phyloP scores from a whole-genome alignment of 495 filamentous ascomycete genomes.

The Pyrenopolyporus hunteri region DNA sequence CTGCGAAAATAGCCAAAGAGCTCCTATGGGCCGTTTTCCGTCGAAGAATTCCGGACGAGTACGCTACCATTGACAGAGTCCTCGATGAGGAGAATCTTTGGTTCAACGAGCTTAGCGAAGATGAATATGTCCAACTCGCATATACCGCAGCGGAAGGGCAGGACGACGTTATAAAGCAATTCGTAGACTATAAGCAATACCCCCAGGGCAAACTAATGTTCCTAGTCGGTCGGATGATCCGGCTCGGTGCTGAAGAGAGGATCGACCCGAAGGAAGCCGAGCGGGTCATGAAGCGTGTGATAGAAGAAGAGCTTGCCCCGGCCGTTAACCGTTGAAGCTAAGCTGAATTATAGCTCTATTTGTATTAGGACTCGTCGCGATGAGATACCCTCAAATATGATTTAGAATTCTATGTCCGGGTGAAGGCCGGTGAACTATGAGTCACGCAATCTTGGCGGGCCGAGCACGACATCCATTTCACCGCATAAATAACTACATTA shows the following conservation, averaged over 20 bases:
- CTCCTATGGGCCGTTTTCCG: constrained; percentile 67
- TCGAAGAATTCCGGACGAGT: constrained; percentile 48
- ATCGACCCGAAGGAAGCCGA: constrained; percentile 79
- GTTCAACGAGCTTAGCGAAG: constrained; percentile 64
- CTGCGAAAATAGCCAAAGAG: constrained; percentile 75
- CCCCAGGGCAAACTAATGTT: constrained; percentile 77
- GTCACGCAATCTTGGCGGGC: constrained; percentile 28
- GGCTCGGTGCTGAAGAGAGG: constrained; percentile 71
- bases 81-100: constrained; percentile 71
- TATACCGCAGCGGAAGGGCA: constrained; percentile 53
- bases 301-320: constrained; percentile 46
- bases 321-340: constrained; percentile 15
- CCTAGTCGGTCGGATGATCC: constrained; percentile 92
- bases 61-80: constrained; percentile 60
- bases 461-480: constrained; percentile 23
- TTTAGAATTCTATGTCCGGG: background rate
- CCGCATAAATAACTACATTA: constrained; percentile 1
- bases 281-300: constrained; percentile 62
- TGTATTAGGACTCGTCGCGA: background rate
- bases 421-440: constrained; percentile 17
- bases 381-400: constrained; percentile 15
- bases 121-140: constrained; percentile 65
- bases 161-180: constrained; percentile 70
- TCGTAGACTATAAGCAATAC: constrained; percentile 66
- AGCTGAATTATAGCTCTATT: background rate